A percentile compares a stretch with the other conserved stretches of the same genome.
These are phyloP conservation scores for Ustilago bromivora DNA, from an alignment of 1,284 basidiomycete species.

Conservation along the genomic window DNA sequence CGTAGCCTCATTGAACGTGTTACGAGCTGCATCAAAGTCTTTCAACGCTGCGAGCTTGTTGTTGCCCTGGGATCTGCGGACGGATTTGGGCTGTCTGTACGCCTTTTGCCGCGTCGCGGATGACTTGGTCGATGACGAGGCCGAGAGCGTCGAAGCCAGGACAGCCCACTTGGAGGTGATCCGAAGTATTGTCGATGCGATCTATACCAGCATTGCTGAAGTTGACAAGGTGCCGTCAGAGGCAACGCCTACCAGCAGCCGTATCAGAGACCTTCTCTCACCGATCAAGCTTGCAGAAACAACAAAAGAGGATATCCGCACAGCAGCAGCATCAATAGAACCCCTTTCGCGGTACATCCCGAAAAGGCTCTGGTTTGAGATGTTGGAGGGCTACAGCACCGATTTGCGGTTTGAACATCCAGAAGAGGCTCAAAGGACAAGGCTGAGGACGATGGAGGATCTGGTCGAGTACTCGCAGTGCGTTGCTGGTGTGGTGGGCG, in stretches of 20 bases:
- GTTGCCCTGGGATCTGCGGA: constrained; percentile 63
- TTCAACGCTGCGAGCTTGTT: constrained; percentile 59
- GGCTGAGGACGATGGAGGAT: constrained; percentile 41
- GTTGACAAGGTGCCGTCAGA: background rate
- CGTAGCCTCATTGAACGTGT: constrained; percentile 28
- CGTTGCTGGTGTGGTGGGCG: constrained; percentile 61
- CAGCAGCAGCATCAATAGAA: constrained; percentile 54
- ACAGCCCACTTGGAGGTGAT: constrained; percentile 32
- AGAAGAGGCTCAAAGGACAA: constrained; percentile 12
- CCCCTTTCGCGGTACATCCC: constrained; percentile 53
- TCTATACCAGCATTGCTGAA: constrained; percentile 21
- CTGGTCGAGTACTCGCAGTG: constrained; percentile 62
- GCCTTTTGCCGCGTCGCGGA: constrained; percentile 62
- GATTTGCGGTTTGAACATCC: constrained; percentile 51
- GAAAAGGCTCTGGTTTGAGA: constrained; percentile 55
- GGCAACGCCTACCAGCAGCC: constrained; percentile 15
- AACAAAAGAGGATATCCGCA: constrained; percentile 33
- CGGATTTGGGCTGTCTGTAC: constrained; percentile 60
- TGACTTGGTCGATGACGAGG: constrained; percentile 58
- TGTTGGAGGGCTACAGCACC: constrained; percentile 56
- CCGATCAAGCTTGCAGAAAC: constrained; percentile 15
- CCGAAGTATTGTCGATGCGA: constrained; percentile 33
- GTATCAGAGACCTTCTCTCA: constrained; percentile 25
- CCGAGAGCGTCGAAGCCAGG: constrained; percentile 30
- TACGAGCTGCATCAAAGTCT: constrained; percentile 54